Evolutionary conservation across 768 basidiomycete species (phyloP), one percentile per base, ranked within the genome.

Genomic region (Cytidiella melzeri): DNA sequence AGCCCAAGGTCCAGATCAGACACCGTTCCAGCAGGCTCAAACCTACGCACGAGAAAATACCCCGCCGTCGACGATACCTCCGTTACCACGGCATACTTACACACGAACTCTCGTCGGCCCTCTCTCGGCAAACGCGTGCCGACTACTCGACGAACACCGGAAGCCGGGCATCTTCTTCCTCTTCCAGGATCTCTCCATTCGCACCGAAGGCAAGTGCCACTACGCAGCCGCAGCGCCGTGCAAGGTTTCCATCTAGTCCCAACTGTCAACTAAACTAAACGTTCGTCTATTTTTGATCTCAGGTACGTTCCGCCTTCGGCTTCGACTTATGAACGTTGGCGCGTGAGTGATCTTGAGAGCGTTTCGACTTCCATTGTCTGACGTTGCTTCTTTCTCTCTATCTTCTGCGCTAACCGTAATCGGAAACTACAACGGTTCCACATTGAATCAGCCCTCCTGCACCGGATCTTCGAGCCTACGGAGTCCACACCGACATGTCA

Each of bases 161-260:
- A 82, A 84, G 54, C 76, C 80, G 44, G 94, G 93, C 5, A 85
- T 96, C 54, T 97, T 92, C 67, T 97, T 96, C 71, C 82, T 96
- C 53, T 92, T 94, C 69, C 92, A 92, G 64, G 94, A 96, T 69
- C 69, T 97, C 45, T 92, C 90, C 41, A 87, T 97, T 42, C 80
- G 94, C 50, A 94, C 90, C 18, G 94, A 97, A 78, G 90, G 89
- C 85, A 66, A 61, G 61, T 50, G 36, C 42, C 26, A 7, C 40
- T 13, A 12, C 24, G 52, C 47, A 52, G 20, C 41, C 48, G 42
- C 40, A 40, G 37, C 40, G 25, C 50, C 48, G 34, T 47, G 44
- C 23, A 9, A 21, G 12, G 20, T 45, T 51, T 45, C 41, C n/a
- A n/a, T 48, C 53, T 30, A 38, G 41, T 39, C 44, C 47, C 49